Evolutionary conservation across 2,329 filamentous ascomycete genomes (phyloP).

Genomic region (Pseudocercospora cruenta): DNA sequence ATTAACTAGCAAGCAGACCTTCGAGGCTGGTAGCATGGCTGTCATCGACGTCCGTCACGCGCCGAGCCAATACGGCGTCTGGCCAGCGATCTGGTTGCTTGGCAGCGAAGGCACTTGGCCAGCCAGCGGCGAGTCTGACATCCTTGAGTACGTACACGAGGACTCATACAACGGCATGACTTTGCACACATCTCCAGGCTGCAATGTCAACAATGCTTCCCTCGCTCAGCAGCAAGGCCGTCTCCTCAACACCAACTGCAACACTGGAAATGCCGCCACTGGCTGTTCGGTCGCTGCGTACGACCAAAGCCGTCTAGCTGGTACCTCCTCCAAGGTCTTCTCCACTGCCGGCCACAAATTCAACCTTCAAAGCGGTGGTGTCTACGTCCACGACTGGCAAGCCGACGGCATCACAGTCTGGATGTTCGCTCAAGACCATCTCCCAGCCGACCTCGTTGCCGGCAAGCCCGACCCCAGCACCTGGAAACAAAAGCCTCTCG

Average conservation of each 20-base stretch:
- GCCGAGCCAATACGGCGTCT: conserved; percentile 56
- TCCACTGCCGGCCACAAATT: conserved; percentile 54
- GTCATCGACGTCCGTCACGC: conserved; percentile 57
- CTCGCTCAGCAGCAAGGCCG: conserved; percentile 32
- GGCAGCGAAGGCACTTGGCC: conserved; percentile 42
- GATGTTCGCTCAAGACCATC: conserved; percentile 73
- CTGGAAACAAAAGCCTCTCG: conserved; percentile 69
- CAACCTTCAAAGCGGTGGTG: conserved; percentile 52
- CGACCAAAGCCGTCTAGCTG: conserved; percentile 54
- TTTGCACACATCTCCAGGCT: conserved; percentile 52
- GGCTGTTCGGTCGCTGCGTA: conserved; percentile 53
- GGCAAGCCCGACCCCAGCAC: conserved; percentile 64
- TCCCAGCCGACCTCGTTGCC: conserved; percentile 66
- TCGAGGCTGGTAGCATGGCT: conserved; percentile 53
- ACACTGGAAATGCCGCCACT: conserved; percentile 44
- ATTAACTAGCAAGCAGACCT: conserved; percentile 51
- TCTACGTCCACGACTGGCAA: conserved; percentile 66
- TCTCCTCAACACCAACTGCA: conserved; percentile 36
- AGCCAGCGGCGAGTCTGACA: conserved; percentile 51
- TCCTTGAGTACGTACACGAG: conserved; percentile 53
- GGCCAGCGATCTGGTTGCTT: conserved; percentile 55
- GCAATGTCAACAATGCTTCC: conserved; percentile 43
- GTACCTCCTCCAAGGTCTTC: conserved; percentile 24
- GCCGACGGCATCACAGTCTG: conserved; percentile 72
- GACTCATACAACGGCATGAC: conserved; percentile 49